Conservation (phyloP, 306 rosid genomes). For the Rosa rugosa region DNA sequence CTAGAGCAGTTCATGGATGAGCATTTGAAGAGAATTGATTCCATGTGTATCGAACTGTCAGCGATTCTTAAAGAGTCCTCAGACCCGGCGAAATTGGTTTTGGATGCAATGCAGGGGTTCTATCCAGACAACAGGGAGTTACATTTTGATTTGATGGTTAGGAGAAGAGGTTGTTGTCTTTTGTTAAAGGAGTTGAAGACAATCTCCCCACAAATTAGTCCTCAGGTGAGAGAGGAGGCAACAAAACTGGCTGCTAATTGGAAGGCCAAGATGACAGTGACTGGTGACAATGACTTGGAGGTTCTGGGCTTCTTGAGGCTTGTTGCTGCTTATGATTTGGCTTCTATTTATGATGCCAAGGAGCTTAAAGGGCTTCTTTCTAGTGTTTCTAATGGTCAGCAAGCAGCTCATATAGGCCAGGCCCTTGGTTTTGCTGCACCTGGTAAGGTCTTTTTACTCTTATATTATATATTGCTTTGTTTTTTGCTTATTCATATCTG, state of each 20-base stretch:
- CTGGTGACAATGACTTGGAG: conserved; percentile 27
- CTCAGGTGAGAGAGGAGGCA: conserved; percentile 41
- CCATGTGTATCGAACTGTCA: not conserved
- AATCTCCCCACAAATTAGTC: conserved; percentile 30
- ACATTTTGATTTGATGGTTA: conserved; percentile 17
- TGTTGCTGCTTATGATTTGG: conserved; percentile 35
- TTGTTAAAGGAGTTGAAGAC: conserved; percentile 38
- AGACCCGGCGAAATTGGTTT: conserved; percentile 44
- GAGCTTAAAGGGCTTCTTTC: conserved; percentile 29
- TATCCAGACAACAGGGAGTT: conserved; percentile 21
- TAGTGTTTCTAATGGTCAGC: conserved; percentile 27
- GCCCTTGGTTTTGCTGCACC: conserved; percentile 26
- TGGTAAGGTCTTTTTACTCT: conserved; percentile 29
- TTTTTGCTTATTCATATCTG: not conserved
- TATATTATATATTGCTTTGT: not conserved
- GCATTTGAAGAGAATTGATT: not conserved
- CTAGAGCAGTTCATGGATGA: conserved; percentile 15
- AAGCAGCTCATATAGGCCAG: conserved; percentile 25
- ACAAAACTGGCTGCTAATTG: conserved; percentile 41
- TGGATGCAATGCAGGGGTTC: conserved; percentile 43
- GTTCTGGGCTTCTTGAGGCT: conserved; percentile 45
- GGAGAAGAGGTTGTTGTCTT: conserved; percentile 37
- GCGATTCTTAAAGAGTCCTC: not conserved
- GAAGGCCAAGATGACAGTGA: conserved; percentile 32
- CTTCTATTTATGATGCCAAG: conserved; percentile 25